Base-by-base conservation (phyloP, 1,139 yeast species). In the Hanseniaspora sp. region DNA sequence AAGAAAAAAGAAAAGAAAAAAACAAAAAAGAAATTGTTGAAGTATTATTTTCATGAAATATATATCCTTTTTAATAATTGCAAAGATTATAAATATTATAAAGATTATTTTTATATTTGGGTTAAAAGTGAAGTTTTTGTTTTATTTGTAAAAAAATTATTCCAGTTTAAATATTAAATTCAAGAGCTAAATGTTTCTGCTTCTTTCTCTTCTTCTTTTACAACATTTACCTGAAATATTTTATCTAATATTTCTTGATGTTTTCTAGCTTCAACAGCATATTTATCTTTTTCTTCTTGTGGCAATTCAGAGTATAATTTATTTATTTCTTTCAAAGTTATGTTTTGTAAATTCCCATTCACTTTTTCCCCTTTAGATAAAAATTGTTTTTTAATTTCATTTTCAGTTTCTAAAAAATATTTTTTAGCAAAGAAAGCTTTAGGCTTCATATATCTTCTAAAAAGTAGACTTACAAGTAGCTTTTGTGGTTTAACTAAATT, bases 401-500 rank as follows among this genome's bases (percentile, higher is more conserved):
- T 13, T 41, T 29, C 33, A 41, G 34, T 41, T 23, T 13, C 31
- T 2, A n/a, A 23, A 12, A 28, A 41, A 28, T 7, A 12, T 29
- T 41, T n/a, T 23, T 23, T 41, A 11, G 6, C 15, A 41, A 28
- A 41, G 31, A 41, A 28, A 13, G 33, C 33, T 12, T 29, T 41
- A 5, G 45, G 17, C 3, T 23, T 41, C 33, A 41, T 28, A 9
- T 41, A 41, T 41, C 45, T 41, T 41, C 45, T 41, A 29, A 15
- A 8, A 18, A 49, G 43, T 11, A 41, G 38, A 31, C 17, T 43
- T 17, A 37, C 17, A 13, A 40, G 33, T 7, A 12, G 13, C 35
- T 29, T 43, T 33, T 13, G 18, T 31, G 53, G 48, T 33, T 49
- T 49, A 29, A 38, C 44, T 17, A 49, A 15, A 8, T 17, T 43